Evolutionary conservation across 1,284 basidiomycete species (phyloP).

Genomic region (Ganoderma multipileum): DNA sequence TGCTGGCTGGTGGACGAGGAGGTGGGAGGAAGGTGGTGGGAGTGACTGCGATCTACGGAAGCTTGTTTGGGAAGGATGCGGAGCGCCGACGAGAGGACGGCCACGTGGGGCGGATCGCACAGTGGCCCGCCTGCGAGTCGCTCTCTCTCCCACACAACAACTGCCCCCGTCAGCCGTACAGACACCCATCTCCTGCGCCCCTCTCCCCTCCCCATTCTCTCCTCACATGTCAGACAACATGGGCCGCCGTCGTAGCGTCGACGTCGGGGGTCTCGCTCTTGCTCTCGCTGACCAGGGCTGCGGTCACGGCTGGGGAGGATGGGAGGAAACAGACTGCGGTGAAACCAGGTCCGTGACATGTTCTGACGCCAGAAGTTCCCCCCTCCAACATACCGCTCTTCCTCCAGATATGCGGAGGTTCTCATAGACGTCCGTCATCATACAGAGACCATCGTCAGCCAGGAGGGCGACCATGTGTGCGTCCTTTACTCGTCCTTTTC

Average conservation of each 20-base stretch:
- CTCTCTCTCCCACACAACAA: background rate
- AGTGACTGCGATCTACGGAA: background rate
- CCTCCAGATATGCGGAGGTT: slow-evolving; percentile 72
- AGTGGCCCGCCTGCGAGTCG: slow-evolving; percentile 15
- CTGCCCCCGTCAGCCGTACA: slow-evolving; percentile 11
- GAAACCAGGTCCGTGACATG: slow-evolving; percentile 60
- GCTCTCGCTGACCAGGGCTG: slow-evolving; percentile 70
- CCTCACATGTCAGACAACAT: slow-evolving; percentile 27
- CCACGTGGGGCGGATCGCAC: slow-evolving; percentile 34
- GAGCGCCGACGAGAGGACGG: slow-evolving; percentile 18
- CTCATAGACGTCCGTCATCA: slow-evolving; percentile 85
- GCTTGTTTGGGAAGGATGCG: slow-evolving; percentile 11
- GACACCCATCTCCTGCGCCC: background rate
- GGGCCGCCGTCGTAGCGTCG: slow-evolving; percentile 74
- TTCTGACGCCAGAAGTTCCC: slow-evolving; percentile 14
- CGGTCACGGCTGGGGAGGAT: slow-evolving; percentile 79
- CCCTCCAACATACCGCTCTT: slow-evolving; percentile 12
- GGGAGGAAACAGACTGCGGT: slow-evolving; percentile 58
- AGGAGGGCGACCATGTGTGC: slow-evolving; percentile 56
- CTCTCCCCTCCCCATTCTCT: background rate
- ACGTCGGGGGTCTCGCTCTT: slow-evolving; percentile 83
- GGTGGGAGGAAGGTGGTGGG: slow-evolving; percentile 8
- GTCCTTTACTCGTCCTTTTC: slow-evolving; percentile 39
- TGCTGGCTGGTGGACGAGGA: background rate
- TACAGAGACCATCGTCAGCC: slow-evolving; percentile 75